A percentile compares a stretch with the other conserved stretches of the same genome.
phyloP scores from a whole-genome alignment of 2,329 filamentous ascomycete genomes.

The Cercospora sp. region DNA sequence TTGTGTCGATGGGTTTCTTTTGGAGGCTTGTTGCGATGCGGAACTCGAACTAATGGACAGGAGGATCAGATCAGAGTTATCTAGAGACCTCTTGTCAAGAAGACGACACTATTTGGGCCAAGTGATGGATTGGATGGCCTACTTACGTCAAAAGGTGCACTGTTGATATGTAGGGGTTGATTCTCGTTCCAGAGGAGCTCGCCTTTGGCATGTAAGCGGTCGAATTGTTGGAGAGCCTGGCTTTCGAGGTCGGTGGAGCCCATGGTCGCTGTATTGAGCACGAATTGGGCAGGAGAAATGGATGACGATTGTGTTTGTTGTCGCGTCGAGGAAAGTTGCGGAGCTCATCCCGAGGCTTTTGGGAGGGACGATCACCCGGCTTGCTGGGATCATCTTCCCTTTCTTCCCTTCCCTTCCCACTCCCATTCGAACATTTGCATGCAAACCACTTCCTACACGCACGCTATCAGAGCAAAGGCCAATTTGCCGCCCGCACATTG shows the following conservation, averaged over 20 bases:
- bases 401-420: no score
- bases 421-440: no score
- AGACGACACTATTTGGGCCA: not conserved
- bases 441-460: no score
- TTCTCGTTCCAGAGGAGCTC: conserved; percentile 18
- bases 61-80: no score
- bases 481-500: no score
- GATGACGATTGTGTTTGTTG: not conserved
- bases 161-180: not conserved
- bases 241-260: conserved; percentile 10
- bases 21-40: conserved; percentile 19
- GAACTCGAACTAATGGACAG: conserved; percentile 15
- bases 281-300: not conserved
- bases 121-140: not conserved
- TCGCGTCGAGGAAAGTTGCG: not conserved
- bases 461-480: no score
- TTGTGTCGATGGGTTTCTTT: conserved; percentile 20
- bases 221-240: conserved; percentile 18
- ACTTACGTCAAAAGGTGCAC: conserved; percentile 15
- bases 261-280: not conserved
- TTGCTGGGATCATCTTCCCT: no score
- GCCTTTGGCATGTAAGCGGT: conserved; percentile 12
- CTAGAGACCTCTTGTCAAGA: no score
- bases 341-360: not conserved
- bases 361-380: no score